Evolutionary conservation across 2,329 filamentous ascomycete species (phyloP).

Genomic region (Penicillium sp.): DNA sequence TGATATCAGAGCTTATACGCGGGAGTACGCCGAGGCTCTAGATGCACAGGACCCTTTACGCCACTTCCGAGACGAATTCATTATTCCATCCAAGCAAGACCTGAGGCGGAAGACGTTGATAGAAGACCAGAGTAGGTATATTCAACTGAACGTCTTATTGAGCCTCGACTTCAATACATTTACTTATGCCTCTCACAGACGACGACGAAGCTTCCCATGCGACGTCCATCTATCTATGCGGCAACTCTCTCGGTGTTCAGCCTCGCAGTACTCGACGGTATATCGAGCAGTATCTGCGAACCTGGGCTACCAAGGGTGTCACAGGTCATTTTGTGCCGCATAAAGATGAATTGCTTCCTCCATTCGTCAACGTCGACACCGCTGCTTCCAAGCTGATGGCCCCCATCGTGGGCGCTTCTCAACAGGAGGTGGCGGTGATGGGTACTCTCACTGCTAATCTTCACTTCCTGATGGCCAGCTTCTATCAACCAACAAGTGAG

Average conservation of each 20-base stretch:
- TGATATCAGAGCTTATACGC: conserved; percentile 41
- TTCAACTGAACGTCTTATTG: neutral
- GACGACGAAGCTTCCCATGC: conserved; percentile 44
- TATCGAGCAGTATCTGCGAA: conserved; percentile 73
- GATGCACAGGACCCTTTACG: conserved; percentile 65
- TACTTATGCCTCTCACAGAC: neutral
- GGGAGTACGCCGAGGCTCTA: conserved; percentile 52
- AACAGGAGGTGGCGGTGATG: conserved; percentile 82
- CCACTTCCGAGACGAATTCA: conserved; percentile 70
- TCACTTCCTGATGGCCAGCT: conserved; percentile 80
- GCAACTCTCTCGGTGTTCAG: conserved; percentile 86
- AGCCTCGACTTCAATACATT: neutral
- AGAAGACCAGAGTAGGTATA: conserved; percentile 32
- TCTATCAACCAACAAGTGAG: conserved; percentile 70
- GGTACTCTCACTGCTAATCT: conserved; percentile 81
- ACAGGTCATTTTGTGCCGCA: conserved; percentile 78
- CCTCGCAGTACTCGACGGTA: conserved; percentile 69
- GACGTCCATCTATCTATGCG: conserved; percentile 77
- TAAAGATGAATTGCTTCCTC: conserved; percentile 66
- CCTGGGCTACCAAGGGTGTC: conserved; percentile 83
- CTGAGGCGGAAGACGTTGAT: conserved; percentile 65
- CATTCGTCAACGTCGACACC: conserved; percentile 80
- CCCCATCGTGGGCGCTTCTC: conserved; percentile 72
- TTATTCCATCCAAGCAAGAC: conserved; percentile 74
- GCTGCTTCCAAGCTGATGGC: conserved; percentile 71